A percentile compares a stretch with the other conserved stretches of the same genome.
Conservation (phyloP, 495 filamentous ascomycete species). For the Talaromyces adpressus region DNA sequence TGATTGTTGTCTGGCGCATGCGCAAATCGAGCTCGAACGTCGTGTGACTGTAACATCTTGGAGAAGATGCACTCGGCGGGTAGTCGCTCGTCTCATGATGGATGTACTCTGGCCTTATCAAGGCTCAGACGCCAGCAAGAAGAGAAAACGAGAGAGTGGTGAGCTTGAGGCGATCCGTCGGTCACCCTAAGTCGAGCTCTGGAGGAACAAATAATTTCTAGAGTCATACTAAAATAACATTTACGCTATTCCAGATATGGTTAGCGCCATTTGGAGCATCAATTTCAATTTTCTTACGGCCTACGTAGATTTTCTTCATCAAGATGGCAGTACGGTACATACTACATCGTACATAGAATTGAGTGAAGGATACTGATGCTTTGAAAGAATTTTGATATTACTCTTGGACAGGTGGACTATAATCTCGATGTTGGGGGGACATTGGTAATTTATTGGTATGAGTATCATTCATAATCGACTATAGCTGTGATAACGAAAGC, state of each 20-base stretch:
- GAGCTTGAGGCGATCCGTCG: neutral
- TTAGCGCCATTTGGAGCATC: neutral
- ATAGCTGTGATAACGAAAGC: neutral
- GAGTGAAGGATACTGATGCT: neutral
- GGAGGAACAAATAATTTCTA: neutral
- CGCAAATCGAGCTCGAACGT: neutral
- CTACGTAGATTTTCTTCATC: too few relatives aligned
- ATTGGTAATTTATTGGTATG: neutral
- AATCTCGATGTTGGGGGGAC: neutral
- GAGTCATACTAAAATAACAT: neutral
- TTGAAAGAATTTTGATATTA: neutral
- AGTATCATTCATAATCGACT: neutral
- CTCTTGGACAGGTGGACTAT: neutral
- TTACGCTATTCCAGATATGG: neutral
- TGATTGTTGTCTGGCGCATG: constrained; percentile 1
- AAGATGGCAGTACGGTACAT: too few relatives aligned
- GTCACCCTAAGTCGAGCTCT: neutral
- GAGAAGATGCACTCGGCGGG: neutral
- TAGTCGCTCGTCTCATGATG: neutral
- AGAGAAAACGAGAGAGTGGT: neutral
- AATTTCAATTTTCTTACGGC: neutral
- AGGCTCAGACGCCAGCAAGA: neutral
- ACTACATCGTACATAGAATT: too few relatives aligned
- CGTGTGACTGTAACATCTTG: neutral
- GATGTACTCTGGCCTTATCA: neutral